These are phyloP conservation scores for Lichenothelia convexa DNA, from an alignment of 495 filamentous ascomycete genomes.

Conservation along the genomic window DNA sequence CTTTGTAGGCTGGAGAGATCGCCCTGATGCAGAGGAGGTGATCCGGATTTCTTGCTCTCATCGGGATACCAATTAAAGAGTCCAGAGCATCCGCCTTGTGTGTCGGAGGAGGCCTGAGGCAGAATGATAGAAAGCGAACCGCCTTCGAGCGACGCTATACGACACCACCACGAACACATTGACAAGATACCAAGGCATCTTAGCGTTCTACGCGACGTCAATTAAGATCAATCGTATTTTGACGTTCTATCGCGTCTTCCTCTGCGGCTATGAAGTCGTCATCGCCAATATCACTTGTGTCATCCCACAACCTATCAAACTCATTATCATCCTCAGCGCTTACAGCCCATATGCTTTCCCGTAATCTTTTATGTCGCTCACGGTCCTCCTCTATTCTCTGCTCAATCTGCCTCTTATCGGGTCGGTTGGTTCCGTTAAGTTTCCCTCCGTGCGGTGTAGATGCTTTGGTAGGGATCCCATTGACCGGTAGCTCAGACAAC, in stretches of 20 bases:
- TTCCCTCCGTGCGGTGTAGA: constrained; percentile 17
- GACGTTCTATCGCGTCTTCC: constrained; percentile 55
- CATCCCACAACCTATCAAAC: constrained; percentile 59
- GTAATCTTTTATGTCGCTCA: constrained; percentile 75
- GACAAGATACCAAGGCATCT: too few relatives aligned
- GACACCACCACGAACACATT: too few relatives aligned
- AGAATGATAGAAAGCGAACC: too few relatives aligned
- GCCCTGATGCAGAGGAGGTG: too few relatives aligned
- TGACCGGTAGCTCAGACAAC: not conserved
- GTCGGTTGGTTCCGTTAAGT: constrained; percentile 22
- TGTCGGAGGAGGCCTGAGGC: too few relatives aligned
- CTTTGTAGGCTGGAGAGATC: too few relatives aligned
- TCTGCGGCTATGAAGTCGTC: constrained; percentile 57
- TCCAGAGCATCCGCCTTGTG: too few relatives aligned
- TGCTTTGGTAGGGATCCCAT: constrained; percentile 5
- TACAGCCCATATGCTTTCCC: constrained; percentile 84
- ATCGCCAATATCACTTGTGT: constrained; percentile 61
- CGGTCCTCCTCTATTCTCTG: constrained; percentile 94
- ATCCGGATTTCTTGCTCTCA: too few relatives aligned
- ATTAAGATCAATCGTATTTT: constrained; percentile 13
- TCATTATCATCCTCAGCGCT: constrained; percentile 37
- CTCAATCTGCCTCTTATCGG: constrained; percentile 78
- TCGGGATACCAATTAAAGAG: too few relatives aligned
- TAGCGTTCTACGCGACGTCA: constrained; percentile 2
- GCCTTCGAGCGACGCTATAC: too few relatives aligned